Evolutionary conservation across 768 basidiomycete genomes (phyloP).

Genomic region (Lactarius trivialis): DNA sequence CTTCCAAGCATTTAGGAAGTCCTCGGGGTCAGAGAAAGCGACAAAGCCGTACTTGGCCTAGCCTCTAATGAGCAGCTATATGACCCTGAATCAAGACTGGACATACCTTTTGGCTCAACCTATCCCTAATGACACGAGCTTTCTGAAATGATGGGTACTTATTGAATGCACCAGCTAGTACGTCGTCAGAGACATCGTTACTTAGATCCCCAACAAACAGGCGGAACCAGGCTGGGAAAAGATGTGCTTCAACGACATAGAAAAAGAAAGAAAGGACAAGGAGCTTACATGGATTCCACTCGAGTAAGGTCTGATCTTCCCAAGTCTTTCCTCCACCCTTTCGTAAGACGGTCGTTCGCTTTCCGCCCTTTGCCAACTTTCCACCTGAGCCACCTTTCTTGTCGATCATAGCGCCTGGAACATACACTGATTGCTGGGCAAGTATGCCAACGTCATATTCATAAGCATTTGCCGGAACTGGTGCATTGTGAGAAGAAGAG

Average conservation of each 20-base stretch:
- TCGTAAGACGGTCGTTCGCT: constrained; percentile 86
- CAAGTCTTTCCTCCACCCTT: constrained; percentile 96
- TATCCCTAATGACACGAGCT: constrained; percentile 90
- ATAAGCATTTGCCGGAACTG: constrained; percentile 84
- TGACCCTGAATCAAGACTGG: not conserved
- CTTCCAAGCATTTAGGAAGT: constrained; percentile 97
- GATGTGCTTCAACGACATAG: constrained; percentile 10
- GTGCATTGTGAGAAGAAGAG: constrained; percentile 61
- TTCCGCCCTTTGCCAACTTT: constrained; percentile 82
- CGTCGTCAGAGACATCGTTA: constrained; percentile 96
- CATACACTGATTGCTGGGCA: constrained; percentile 88
- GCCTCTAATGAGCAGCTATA: constrained; percentile 15
- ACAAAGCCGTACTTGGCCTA: constrained; percentile 97
- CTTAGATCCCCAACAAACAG: constrained; percentile 97
- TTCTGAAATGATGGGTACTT: constrained; percentile 92
- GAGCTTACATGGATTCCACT: constrained; percentile 91
- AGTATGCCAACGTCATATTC: constrained; percentile 89
- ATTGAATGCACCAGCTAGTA: constrained; percentile 86
- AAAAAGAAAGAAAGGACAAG: not conserved
- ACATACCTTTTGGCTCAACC: constrained; percentile 84
- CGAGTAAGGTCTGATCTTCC: constrained; percentile 95
- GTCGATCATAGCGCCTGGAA: constrained; percentile 86
- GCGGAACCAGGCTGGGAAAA: constrained; percentile 80
- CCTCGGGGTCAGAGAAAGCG: constrained; percentile 96
- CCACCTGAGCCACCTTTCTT: constrained; percentile 82